A percentile compares a stretch with the other conserved stretches of the same genome.
Conservation (phyloP, 2,329 filamentous ascomycete species). For the Fusarium sterilihyphosum region DNA sequence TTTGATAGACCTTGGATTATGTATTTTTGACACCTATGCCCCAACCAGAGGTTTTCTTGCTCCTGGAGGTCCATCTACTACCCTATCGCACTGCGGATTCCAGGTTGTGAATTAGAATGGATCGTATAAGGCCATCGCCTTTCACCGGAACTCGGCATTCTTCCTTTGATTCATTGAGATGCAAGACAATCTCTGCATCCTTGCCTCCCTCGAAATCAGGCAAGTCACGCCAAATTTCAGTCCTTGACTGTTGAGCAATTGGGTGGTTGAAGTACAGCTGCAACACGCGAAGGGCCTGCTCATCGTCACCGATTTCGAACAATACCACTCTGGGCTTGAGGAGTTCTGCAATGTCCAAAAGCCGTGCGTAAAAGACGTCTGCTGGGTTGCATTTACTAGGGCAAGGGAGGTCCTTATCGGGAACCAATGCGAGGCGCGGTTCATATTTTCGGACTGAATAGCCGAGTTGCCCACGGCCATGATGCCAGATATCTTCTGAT, state of each 20-base stretch:
- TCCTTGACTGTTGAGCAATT: conserved; percentile 44
- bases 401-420: conserved; percentile 45
- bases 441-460: conserved; percentile 87
- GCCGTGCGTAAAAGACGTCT: conserved; percentile 73
- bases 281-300: conserved; percentile 73
- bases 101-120: conserved; percentile 47
- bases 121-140: conserved; percentile 60
- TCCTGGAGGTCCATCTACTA: not conserved
- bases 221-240: conserved; percentile 80
- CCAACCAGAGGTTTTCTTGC: not conserved
- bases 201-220: conserved; percentile 55
- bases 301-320: conserved; percentile 76
- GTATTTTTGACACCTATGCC: not conserved
- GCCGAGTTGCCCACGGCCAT: conserved; percentile 55
- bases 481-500: conserved; percentile 61
- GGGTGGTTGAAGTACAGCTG: conserved; percentile 52
- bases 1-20: not conserved
- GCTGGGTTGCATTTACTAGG: conserved; percentile 50
- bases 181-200: conserved; percentile 42
- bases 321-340: conserved; percentile 66
- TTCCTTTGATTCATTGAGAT: conserved; percentile 19
- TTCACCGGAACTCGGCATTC: conserved; percentile 49
- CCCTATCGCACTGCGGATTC: not conserved
- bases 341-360: conserved; percentile 65
- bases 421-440: conserved; percentile 81